A percentile compares a stretch with the other conserved stretches of the same genome.
These are phyloP conservation scores for Trichoderma koningiopsis DNA, from an alignment of 2,329 filamentous ascomycete species.

Conservation along the genomic window DNA sequence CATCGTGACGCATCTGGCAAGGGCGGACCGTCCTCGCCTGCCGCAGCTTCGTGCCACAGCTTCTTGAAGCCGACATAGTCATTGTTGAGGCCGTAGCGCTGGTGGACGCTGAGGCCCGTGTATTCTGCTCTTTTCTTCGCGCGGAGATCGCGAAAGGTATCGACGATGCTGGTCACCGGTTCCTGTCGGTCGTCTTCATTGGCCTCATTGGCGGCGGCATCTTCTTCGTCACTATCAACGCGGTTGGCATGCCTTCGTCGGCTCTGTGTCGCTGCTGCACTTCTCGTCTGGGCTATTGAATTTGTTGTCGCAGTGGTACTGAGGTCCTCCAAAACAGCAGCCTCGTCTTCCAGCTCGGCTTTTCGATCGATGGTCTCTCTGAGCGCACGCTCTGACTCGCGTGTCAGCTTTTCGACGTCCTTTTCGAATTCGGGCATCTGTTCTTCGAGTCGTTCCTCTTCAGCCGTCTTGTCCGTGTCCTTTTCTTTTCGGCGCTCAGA, in stretches of 20 bases:
- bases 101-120: slow-evolving; percentile 42
- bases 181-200: slow-evolving; percentile 31
- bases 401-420: slow-evolving; percentile 47
- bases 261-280: slow-evolving; percentile 14
- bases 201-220: slow-evolving; percentile 32
- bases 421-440: slow-evolving; percentile 45
- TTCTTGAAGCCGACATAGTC: slow-evolving; percentile 63
- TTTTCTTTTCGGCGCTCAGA: slow-evolving; percentile 43
- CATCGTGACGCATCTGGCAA: slow-evolving; percentile 57
- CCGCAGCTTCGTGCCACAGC: slow-evolving; percentile 57
- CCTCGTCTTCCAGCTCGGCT: slow-evolving; percentile 54
- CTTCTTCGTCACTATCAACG: slow-evolving; percentile 23
- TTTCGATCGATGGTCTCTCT: slow-evolving; percentile 53
- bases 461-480: slow-evolving; percentile 40
- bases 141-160: slow-evolving; percentile 42
- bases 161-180: slow-evolving; percentile 33
- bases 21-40: slow-evolving; percentile 51
- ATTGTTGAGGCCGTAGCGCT: slow-evolving; percentile 59
- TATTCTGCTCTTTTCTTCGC: slow-evolving; percentile 48
- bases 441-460: slow-evolving; percentile 43
- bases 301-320: slow-evolving; percentile 34
- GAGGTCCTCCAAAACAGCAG: slow-evolving; percentile 43
- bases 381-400: slow-evolving; percentile 49
- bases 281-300: slow-evolving; percentile 23
- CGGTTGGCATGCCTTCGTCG: slow-evolving; percentile 21